Evolutionary conservation across 1,284 basidiomycete species (phyloP), one percentile per base, ranked within the genome.

Genomic region (Rhodotorula sp.): DNA sequence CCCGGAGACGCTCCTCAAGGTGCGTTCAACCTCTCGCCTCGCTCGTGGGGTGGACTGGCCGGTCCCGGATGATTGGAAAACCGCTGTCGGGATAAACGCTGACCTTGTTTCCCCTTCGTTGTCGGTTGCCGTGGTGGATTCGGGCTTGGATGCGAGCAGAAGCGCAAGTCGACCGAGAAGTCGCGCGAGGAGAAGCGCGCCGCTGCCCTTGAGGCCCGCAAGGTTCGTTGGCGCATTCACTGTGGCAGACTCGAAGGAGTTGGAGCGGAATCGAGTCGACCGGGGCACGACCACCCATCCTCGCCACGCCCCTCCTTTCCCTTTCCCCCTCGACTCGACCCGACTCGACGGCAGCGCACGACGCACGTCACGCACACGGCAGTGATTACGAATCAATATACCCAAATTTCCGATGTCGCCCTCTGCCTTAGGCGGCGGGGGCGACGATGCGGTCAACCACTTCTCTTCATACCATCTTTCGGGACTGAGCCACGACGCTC

Each of bases 161-260:
- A 98, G 87, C 88, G 96, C 84, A 95, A 96, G 86, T 89, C 94
- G 83, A 96, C 90, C 81, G 93, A 94, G 85, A 96, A 97, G 87
- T 90, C 90, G 75, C 88, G 94, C 79, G 94, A 97, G 86, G 94
- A 97, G 82, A 93, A 92, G 81, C 85, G 94, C 79, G 87, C 86
- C 76, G 90, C 91, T 76, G 91, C 91, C 48, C 82, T 85, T 62
- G 91, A 91, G 80, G 90, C 91, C 78, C 90, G 91, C 81, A 98
- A 97, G 91, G 95, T 98, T 81, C 81, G 88, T 50, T 34, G 6
- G 26, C 28, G 18, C 15, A 4, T 50, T 13, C n/a, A 26, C 24
- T n/a, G 37, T n/a, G 40, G 34, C 56, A 26, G 40, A 7, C 10
- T 24, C n/a, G 16, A n/a, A 40, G 51, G 8, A 53, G 52, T 24